Conservation (phyloP, 495 filamentous ascomycete genomes). For the Chaetomium cochliodes region DNA sequence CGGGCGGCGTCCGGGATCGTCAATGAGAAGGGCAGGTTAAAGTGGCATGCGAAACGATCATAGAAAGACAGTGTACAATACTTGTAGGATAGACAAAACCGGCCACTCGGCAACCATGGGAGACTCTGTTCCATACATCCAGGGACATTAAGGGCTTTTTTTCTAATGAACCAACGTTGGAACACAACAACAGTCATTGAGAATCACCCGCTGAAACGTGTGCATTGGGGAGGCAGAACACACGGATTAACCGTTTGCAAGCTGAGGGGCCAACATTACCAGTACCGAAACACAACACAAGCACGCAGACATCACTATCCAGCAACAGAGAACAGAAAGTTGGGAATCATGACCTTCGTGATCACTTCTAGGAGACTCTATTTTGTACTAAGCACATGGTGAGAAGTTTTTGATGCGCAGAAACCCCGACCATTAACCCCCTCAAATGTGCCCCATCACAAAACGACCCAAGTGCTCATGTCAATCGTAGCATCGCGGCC, state of each 20-base stretch:
- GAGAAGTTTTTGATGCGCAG: slow-evolving; percentile 48
- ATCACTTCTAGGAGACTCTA: slow-evolving; percentile 51
- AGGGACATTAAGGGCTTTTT: background rate
- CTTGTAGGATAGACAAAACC: slow-evolving; percentile 17
- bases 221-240: no score
- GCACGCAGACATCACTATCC: background rate
- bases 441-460: slow-evolving; percentile 47
- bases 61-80: background rate
- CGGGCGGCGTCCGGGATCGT: background rate
- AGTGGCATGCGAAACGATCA: slow-evolving; percentile 17
- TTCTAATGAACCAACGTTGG: background rate
- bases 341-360: slow-evolving; percentile 34
- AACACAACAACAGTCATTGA: background rate
- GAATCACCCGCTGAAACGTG: background rate
- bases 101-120: background rate
- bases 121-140: background rate
- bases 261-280: no score
- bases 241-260: no score
- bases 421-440: slow-evolving; percentile 44
- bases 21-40: background rate
- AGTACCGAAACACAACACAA: no score
- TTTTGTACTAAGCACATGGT: slow-evolving; percentile 52
- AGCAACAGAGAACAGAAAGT: background rate
- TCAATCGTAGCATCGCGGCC: slow-evolving; percentile 34
- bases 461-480: slow-evolving; percentile 47